phyloP scores from a whole-genome alignment of 768 basidiomycete genomes.

The Russula olivacea region DNA sequence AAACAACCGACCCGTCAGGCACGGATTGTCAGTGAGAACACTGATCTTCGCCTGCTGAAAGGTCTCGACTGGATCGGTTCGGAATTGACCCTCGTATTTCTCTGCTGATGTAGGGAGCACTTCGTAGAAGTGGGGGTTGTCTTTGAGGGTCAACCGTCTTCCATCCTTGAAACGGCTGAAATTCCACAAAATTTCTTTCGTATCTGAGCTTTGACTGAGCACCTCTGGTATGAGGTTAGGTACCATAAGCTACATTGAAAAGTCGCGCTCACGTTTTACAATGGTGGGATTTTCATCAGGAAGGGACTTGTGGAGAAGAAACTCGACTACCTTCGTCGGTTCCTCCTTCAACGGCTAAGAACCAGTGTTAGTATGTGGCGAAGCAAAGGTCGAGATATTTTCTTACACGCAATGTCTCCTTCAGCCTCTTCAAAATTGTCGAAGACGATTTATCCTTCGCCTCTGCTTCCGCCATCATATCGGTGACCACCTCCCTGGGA shows the following conservation, averaged over 20 bases:
- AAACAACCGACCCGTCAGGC: slow-evolving; percentile 1
- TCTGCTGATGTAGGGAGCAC: neutral
- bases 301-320: neutral
- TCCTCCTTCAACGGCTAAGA: neutral
- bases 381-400: too few relatives aligned
- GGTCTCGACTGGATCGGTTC: neutral
- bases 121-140: slow-evolving; percentile 17
- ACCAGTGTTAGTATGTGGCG: neutral
- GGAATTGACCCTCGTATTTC: neutral
- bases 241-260: neutral
- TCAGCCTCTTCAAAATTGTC: neutral
- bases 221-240: slow-evolving; percentile 4
- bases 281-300: neutral
- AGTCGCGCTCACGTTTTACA: neutral
- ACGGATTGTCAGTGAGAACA: slow-evolving; percentile 8
- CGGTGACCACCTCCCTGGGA: neutral
- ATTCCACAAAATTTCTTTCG: slow-evolving; percentile 16
- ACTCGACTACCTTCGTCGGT: neutral
- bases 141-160: slow-evolving; percentile 9
- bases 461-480: neutral
- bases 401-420: neutral
- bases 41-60: neutral
- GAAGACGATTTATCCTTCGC: neutral
- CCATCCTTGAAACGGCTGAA: slow-evolving; percentile 3
- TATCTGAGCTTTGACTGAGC: neutral